Base-by-base conservation (phyloP, 2,329 filamentous ascomycete genomes). In the Alternaria dauci region DNA sequence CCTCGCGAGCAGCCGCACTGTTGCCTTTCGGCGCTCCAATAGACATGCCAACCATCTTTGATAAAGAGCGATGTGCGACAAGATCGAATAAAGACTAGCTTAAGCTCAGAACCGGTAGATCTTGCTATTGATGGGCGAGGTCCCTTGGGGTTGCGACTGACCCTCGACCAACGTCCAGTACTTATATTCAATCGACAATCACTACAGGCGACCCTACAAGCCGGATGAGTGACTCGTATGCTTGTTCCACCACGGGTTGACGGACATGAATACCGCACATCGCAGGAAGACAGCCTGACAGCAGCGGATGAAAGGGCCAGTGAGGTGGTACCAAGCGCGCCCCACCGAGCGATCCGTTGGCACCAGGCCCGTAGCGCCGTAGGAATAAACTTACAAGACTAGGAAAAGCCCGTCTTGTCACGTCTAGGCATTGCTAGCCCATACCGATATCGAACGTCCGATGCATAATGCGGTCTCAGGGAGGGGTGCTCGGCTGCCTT, bases 1-100 rank as follows among this genome's bases (percentile, higher is more conserved):
- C 83, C 42, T 81, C 80, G 64, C 80, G 79, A 55, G 80, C 82
- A 42, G 58, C 38, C 18, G n/a, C 62, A 39, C 59, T 66, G 42
- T 68, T 70, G 52, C 61, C 59, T 54, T 63, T 67, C 28, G 65
- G 55, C 51, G 63, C 58, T 52, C 61, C 58, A 14, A 67, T 43
- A 28, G 64, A 62, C 47, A 71, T 62, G 38, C 46, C 63, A 32
- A 65, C 63, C 63, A 65, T 65, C 51, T 53, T 61, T 51, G 42
- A 38, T 48, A 32, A 47, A 50, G 12, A 20, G 39, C 42, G 11
- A 48, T 34, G 28, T 46, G 11, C 28, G n/a, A 46, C 34, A 34
- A 32, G 59, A n/a, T 36, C 28, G 28, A 32, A 23, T 28, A 43
- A 26, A 28, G 32, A 42, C 39, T 32, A 42, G 41, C 6, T 26